Conservation (phyloP, 306 rosid genomes). For the Lathyrus aphaca region DNA sequence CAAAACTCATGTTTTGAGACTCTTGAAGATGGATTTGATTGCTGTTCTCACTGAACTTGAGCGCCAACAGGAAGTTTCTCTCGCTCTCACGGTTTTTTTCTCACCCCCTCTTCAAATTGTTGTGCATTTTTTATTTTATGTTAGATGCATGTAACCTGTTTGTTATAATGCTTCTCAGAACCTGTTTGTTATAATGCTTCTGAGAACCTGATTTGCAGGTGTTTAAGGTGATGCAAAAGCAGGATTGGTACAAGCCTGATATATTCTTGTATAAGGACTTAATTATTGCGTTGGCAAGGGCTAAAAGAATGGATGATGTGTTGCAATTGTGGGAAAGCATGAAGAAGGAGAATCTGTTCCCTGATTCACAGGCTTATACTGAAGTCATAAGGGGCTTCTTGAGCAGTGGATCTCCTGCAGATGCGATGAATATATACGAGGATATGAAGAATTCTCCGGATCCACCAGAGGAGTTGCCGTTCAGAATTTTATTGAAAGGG, state of each 20-base stretch:
- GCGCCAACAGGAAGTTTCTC: constrained; percentile 86
- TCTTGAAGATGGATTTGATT: constrained; percentile 79
- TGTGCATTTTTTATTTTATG: background rate
- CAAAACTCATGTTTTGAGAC: constrained; percentile 67
- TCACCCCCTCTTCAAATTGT: background rate
- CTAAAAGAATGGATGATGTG: constrained; percentile 79
- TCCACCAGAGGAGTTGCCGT: constrained; percentile 90
- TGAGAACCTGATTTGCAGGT: constrained; percentile 47
- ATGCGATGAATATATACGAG: constrained; percentile 90
- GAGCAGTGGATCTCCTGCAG: constrained; percentile 82
- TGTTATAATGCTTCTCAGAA: constrained; percentile 46
- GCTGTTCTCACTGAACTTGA: constrained; percentile 90
- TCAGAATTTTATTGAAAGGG: constrained; percentile 90
- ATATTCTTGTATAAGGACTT: constrained; percentile 75
- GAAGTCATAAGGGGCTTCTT: constrained; percentile 94
- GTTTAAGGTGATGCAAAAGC: constrained; percentile 73
- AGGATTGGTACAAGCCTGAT: constrained; percentile 90
- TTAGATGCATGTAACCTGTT: constrained; percentile 46
- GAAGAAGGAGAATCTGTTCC: constrained; percentile 69
- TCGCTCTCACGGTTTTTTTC: constrained; percentile 70
- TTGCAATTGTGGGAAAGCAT: constrained; percentile 78
- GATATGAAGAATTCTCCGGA: constrained; percentile 98
- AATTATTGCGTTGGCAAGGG: constrained; percentile 71
- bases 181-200: background rate
- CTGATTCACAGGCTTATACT: constrained; percentile 83